phyloP scores from a whole-genome alignment of 192 early-diverging fungal genomes.

The Backusella parvicylindrica region DNA sequence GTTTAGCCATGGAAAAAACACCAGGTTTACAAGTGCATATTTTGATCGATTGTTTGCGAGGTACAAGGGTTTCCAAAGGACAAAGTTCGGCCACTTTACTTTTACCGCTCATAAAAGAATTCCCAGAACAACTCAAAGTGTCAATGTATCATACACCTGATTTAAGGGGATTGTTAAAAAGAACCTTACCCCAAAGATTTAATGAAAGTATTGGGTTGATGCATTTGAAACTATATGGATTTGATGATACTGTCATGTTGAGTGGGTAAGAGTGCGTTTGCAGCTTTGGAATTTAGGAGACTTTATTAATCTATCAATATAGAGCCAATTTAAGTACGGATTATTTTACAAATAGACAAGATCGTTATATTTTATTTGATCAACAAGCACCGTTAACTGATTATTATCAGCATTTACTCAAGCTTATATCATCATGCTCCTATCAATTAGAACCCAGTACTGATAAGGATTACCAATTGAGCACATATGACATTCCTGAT shows the following conservation, averaged over 20 bases:
- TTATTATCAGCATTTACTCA: constrained; percentile 72
- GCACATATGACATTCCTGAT: constrained; percentile 38
- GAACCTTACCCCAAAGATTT: constrained; percentile 76
- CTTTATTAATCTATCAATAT: neutral
- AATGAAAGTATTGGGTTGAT: constrained; percentile 93
- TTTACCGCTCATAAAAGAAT: constrained; percentile 57
- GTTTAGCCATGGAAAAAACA: constrained; percentile 50
- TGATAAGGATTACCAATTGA: neutral
- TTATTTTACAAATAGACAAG: constrained; percentile 95
- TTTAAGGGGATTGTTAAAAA: constrained; percentile 64
- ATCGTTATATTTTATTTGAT: constrained; percentile 82
- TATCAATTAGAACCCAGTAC: constrained; percentile 36
- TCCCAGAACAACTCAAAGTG: constrained; percentile 61
- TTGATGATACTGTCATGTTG: constrained; percentile 82
- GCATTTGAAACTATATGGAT: constrained; percentile 92
- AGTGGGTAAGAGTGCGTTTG: constrained; percentile 80
- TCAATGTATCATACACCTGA: constrained; percentile 89
- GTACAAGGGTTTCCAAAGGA: constrained; percentile 59
- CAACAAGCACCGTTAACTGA: constrained; percentile 49
- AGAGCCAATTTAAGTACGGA: constrained; percentile 92
- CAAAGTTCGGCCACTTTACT: constrained; percentile 70
- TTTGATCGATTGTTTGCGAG: constrained; percentile 87
- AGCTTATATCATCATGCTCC: constrained; percentile 61
- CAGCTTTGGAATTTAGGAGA: no score
- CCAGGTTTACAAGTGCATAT: constrained; percentile 61